phyloP scores from a whole-genome alignment of 108 stramenopile genomes.

The Chaetoceros tenuissimus region DNA sequence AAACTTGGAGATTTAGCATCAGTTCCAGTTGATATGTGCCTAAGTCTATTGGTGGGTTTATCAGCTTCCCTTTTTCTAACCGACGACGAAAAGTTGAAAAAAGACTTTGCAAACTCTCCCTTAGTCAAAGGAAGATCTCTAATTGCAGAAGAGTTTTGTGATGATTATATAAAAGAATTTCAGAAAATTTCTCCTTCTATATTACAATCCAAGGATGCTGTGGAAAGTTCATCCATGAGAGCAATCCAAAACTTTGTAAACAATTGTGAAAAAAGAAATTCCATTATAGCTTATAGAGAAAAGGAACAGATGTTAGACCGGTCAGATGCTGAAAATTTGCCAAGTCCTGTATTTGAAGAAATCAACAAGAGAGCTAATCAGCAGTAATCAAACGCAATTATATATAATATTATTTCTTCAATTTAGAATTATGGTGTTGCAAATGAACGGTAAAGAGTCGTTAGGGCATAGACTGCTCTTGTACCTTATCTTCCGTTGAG shows the following conservation, averaged over 20 bases:
- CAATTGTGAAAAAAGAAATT: neutral
- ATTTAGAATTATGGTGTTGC: no score
- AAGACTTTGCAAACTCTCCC: neutral
- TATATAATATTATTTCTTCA: no score
- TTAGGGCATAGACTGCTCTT: no score
- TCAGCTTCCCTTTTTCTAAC: neutral
- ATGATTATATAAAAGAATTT: neutral
- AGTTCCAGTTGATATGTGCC: neutral
- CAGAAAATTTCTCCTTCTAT: neutral
- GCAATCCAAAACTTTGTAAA: neutral
- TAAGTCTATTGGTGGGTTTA: neutral
- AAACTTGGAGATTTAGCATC: neutral
- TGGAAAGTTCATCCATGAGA: neutral
- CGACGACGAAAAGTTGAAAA: neutral
- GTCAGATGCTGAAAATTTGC: neutral
- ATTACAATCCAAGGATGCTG: neutral
- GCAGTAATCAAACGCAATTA: no score
- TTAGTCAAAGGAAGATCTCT: neutral
- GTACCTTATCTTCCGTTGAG: no score
- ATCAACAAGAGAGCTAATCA: neutral
- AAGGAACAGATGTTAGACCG: neutral
- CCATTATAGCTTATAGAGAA: neutral
- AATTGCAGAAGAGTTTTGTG: neutral
- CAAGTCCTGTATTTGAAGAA: neutral
- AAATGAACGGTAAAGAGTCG: no score